These are phyloP conservation scores for Quercus tomentella DNA, from an alignment of 331 rosid genomes.

Conservation along the genomic window DNA sequence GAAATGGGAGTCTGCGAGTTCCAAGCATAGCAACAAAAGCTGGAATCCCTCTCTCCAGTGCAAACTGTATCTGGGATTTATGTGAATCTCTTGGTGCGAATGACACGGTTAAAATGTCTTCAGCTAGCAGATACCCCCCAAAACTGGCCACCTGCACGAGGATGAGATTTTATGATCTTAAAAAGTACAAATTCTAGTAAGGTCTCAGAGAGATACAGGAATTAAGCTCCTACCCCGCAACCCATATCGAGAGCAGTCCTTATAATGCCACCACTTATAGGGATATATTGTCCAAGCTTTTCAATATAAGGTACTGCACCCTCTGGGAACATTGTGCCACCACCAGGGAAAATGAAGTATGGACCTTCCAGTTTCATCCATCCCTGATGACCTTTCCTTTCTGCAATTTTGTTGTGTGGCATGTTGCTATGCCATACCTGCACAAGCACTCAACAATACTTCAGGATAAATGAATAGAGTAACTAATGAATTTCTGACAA, in stretches of 20 bases:
- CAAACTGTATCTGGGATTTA: slow-evolving; percentile 95
- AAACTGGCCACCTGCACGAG: slow-evolving; percentile 91
- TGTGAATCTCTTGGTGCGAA: slow-evolving; percentile 99
- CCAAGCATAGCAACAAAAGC: slow-evolving; percentile 99
- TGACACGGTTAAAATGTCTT: slow-evolving; percentile 74
- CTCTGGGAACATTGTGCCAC: slow-evolving; percentile 99
- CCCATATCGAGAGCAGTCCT: slow-evolving; percentile 99
- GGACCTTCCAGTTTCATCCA: slow-evolving; percentile 97
- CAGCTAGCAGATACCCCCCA: slow-evolving; percentile 83
- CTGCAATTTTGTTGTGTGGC: slow-evolving; percentile 96
- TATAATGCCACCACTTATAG: slow-evolving; percentile 56
- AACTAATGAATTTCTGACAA: not conserved
- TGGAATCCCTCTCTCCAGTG: slow-evolving; percentile 97
- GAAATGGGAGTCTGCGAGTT: slow-evolving; percentile 92
- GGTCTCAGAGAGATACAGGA: slow-evolving; percentile 17
- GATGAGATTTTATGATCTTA: slow-evolving; percentile 3
- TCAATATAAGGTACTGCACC: slow-evolving; percentile 94
- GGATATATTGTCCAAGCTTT: slow-evolving; percentile 91
- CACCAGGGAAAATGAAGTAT: slow-evolving; percentile 93
- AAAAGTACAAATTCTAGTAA: slow-evolving; percentile 7
- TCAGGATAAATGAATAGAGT: slow-evolving; percentile 11
- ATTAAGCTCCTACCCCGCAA: slow-evolving; percentile 73
- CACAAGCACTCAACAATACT: slow-evolving; percentile 7
- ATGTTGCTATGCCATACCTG: slow-evolving; percentile 96
- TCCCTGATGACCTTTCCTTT: slow-evolving; percentile 99